A percentile compares a stretch with the other conserved stretches of the same genome.
phyloP scores from a whole-genome alignment of 805 yeast species.

The Saturnispora saitoi region DNA sequence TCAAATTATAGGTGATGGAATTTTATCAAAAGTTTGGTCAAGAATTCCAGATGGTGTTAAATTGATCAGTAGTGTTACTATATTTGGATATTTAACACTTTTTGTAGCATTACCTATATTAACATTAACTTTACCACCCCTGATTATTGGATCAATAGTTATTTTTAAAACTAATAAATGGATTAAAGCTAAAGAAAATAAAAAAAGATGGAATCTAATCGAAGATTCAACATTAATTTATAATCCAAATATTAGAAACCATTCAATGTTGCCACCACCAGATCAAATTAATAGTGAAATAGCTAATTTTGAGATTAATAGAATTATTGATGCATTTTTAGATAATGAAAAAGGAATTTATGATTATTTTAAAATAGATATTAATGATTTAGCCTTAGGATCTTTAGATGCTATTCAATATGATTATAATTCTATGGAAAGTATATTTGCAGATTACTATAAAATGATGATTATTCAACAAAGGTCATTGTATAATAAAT shows the following conservation, averaged over 20 bases:
- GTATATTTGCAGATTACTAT: conserved; percentile 18
- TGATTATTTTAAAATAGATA: conserved; percentile 18
- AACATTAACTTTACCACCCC: conserved; percentile 26
- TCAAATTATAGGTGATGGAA: conserved; percentile 12
- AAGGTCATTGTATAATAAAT: conserved; percentile 22
- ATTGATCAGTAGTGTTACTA: conserved; percentile 19
- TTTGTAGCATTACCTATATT: conserved; percentile 28
- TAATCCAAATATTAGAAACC: conserved; percentile 13
- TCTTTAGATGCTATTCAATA: conserved; percentile 24
- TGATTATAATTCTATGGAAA: conserved; percentile 15
- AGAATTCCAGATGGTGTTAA: conserved; percentile 26
- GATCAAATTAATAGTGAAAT: conserved; percentile 24
- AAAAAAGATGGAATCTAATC: conserved; percentile 19
- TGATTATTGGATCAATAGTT: conserved; percentile 22
- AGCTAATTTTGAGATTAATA: conserved; percentile 25
- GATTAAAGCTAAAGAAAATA: conserved; percentile 12
- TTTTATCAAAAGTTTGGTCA: conserved; percentile 14
- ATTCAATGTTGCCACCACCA: conserved; percentile 18
- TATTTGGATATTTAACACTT: conserved; percentile 22
- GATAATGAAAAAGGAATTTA: conserved; percentile 25
- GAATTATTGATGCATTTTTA: conserved; percentile 26
- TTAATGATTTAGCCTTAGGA: conserved; percentile 24
- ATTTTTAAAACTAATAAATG: conserved; percentile 13
- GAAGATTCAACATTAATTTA: conserved; percentile 21
- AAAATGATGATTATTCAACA: conserved; percentile 23